Percentiles rank a stretch among this genome's conserved stretches.
Evolutionary conservation across 495 filamentous ascomycete genomes (phyloP).

Genomic region (Aspergillus mulundensis): DNA sequence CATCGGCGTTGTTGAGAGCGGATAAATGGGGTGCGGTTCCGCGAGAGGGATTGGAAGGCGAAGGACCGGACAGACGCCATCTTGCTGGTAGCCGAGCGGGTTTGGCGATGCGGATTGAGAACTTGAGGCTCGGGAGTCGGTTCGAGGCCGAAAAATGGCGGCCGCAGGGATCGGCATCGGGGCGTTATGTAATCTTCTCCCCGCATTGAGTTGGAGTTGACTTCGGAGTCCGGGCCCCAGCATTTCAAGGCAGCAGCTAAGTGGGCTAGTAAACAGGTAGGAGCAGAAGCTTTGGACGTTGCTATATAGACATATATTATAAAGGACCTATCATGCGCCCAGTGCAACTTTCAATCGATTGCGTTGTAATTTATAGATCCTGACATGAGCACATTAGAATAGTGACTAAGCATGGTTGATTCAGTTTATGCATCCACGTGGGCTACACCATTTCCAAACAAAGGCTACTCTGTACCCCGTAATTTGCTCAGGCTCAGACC

Average conservation of each 20-base stretch:
- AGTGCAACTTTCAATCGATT: too few species aligned
- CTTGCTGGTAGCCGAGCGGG: background rate
- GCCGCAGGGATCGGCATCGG: background rate
- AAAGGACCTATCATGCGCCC: too few species aligned
- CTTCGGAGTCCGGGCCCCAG: too few species aligned
- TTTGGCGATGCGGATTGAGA: background rate
- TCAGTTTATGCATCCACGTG: conserved; percentile 12
- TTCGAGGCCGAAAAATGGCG: background rate
- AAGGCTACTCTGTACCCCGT: background rate
- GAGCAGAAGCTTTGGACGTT: too few species aligned
- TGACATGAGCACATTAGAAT: background rate
- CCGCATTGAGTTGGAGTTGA: background rate
- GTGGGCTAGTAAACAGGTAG: background rate
- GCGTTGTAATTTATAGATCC: background rate
- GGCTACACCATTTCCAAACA: background rate
- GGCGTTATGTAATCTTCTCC: conserved; percentile 1
- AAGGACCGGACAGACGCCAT: conserved; percentile 36
- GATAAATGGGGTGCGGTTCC: conserved; percentile 26
- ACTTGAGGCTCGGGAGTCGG: background rate
- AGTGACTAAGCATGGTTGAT: conserved; percentile 11
- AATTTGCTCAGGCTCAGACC: background rate
- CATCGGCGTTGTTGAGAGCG: conserved; percentile 66
- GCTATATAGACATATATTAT: too few species aligned
- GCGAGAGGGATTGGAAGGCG: conserved; percentile 28
- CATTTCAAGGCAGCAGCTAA: background rate